A percentile compares a stretch with the other conserved stretches of the same genome.
Conservation (phyloP, 2,329 filamentous ascomycete species). For the Microdochium paspali region DNA sequence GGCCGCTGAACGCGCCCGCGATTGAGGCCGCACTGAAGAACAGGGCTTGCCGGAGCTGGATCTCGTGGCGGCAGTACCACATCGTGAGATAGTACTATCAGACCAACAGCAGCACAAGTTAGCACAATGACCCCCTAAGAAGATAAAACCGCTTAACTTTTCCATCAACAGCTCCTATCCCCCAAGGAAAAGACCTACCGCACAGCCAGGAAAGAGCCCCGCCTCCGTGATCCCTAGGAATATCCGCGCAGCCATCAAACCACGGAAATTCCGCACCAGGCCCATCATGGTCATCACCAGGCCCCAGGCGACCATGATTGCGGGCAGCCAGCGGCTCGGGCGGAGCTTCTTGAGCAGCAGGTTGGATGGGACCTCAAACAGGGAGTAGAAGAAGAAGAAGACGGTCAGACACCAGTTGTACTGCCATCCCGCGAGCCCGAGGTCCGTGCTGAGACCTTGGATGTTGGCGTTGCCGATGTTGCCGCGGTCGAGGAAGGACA, state of each 20-base stretch:
- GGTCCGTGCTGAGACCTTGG: slow-evolving; percentile 26
- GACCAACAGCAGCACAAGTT: no score
- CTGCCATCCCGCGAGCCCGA: slow-evolving; percentile 27
- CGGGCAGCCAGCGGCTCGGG: slow-evolving; percentile 65
- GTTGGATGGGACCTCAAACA: slow-evolving; percentile 69
- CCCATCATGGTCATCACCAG: slow-evolving; percentile 42
- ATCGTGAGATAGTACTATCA: slow-evolving; percentile 44
- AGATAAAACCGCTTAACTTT: no score
- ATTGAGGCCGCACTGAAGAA: slow-evolving; percentile 79
- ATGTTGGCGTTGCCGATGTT: slow-evolving; percentile 40
- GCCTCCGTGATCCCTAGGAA: slow-evolving; percentile 58
- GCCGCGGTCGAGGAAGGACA: slow-evolving; percentile 44
- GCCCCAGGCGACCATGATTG: slow-evolving; percentile 60
- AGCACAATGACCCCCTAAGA: no score
- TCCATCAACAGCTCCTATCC: no score
- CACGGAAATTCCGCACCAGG: slow-evolving; percentile 37
- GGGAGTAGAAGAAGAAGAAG: slow-evolving; percentile 19
- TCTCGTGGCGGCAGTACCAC: slow-evolving; percentile 50
- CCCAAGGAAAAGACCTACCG: slow-evolving; percentile 25
- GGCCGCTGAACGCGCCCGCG: slow-evolving; percentile 67
- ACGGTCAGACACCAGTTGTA: slow-evolving; percentile 17
- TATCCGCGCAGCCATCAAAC: slow-evolving; percentile 40
- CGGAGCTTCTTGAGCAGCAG: slow-evolving; percentile 64
- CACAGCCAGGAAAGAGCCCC: slow-evolving; percentile 56
- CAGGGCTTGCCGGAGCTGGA: slow-evolving; percentile 51